These are phyloP conservation scores for Hippophae gyantsensis DNA, from an alignment of 306 rosid genomes.

Conservation along the genomic window DNA sequence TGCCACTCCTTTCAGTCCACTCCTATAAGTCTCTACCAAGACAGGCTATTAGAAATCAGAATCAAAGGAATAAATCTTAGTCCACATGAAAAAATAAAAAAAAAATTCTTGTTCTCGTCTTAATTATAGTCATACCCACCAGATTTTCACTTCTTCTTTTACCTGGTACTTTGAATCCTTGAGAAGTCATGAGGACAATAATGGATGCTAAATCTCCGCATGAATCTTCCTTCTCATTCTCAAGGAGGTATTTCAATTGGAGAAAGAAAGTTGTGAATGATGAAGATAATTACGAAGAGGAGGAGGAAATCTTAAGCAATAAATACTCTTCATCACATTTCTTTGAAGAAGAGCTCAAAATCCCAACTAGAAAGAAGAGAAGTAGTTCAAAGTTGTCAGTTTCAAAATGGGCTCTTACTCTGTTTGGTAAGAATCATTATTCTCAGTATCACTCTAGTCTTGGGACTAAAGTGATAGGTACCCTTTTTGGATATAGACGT, in stretches of 20 bases:
- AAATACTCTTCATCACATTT: constrained; percentile 40
- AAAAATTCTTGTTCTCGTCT: neutral
- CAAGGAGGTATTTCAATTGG: constrained; percentile 68
- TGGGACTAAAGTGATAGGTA: constrained; percentile 52
- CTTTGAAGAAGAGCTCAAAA: constrained; percentile 12
- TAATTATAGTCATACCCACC: constrained; percentile 6
- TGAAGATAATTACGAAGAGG: constrained; percentile 20
- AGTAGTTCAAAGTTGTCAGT: constrained; percentile 17
- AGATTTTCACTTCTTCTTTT: neutral
- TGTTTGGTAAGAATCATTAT: constrained; percentile 22
- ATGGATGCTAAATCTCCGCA: constrained; percentile 64
- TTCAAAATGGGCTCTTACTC: constrained; percentile 43
- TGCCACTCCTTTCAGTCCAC: constrained; percentile 13
- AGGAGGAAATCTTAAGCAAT: constrained; percentile 35
- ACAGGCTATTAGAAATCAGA: neutral
- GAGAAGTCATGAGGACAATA: constrained; percentile 45
- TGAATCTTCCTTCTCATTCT: constrained; percentile 80
- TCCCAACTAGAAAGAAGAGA: constrained; percentile 16
- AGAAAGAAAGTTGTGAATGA: constrained; percentile 43
- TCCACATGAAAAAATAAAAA: no score
- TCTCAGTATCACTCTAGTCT: constrained; percentile 21
- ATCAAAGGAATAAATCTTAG: neutral
- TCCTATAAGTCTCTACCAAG: constrained; percentile 9
- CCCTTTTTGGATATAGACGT: constrained; percentile 70
- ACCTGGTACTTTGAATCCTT: neutral